A percentile compares a stretch with the other conserved stretches of the same genome.
Evolutionary conservation across 2,329 filamentous ascomycete genomes (phyloP).

Genomic region (Venturia asperata): DNA sequence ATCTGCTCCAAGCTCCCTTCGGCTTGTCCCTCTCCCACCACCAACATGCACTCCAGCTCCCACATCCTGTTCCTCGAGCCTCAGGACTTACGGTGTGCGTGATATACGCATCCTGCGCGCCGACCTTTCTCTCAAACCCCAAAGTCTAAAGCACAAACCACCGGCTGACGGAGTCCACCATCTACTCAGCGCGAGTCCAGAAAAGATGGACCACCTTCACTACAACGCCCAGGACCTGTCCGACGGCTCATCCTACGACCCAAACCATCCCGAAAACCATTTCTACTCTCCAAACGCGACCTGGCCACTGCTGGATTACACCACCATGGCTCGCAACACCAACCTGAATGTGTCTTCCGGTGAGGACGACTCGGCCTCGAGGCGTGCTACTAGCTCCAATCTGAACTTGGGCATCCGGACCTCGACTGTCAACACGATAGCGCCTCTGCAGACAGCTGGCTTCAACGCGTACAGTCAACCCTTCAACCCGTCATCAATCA

Average conservation of each 20-base stretch:
- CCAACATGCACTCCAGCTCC: background rate
- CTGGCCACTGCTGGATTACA: conserved; percentile 34
- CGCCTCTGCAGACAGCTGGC: conserved; percentile 27
- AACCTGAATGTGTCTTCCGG: background rate
- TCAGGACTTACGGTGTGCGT: conserved; percentile 4
- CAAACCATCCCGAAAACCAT: conserved; percentile 28
- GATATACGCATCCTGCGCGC: conserved; percentile 1
- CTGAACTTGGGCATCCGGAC: conserved; percentile 16
- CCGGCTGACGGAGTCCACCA: background rate
- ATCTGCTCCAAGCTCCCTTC: too few relatives aligned
- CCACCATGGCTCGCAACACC: conserved; percentile 28
- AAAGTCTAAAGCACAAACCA: background rate
- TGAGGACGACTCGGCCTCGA: conserved; percentile 16
- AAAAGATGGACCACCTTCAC: conserved; percentile 38
- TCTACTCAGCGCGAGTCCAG: background rate
- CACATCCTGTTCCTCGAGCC: background rate
- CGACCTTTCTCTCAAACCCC: background rate
- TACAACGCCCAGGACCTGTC: conserved; percentile 36
- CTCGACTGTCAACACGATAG: conserved; percentile 11
- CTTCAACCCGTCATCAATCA: conserved; percentile 24
- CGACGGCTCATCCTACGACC: conserved; percentile 35
- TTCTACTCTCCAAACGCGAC: conserved; percentile 28
- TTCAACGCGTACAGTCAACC: conserved; percentile 27
- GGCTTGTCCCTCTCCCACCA: background rate
- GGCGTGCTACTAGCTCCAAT: conserved; percentile 21